Conservation (phyloP, 768 basidiomycete species). For the Russula ochroleuca region DNA sequence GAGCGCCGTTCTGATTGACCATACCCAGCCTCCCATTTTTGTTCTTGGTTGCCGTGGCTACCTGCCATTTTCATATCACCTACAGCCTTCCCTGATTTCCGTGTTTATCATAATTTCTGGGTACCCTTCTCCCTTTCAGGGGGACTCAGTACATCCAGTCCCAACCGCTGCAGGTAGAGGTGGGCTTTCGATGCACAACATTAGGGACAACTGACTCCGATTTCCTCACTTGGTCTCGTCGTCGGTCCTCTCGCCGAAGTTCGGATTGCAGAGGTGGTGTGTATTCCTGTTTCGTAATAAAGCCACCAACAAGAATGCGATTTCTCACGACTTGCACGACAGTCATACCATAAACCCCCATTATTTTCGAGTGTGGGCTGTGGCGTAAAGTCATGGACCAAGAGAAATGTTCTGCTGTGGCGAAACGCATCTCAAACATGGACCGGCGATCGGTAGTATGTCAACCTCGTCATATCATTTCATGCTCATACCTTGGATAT, state of each 20-base stretch:
- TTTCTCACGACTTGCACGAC: neutral
- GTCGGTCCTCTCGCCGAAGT: conserved; percentile 62
- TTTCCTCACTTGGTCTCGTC: conserved; percentile 65
- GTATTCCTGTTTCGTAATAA: too few species aligned
- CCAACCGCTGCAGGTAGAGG: conserved; percentile 64
- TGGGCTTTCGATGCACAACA: conserved; percentile 58
- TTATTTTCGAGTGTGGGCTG: conserved; percentile 47
- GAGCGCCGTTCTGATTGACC: conserved; percentile 39
- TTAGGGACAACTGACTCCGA: conserved; percentile 58
- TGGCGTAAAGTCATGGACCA: conserved; percentile 40
- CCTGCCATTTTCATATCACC: neutral
- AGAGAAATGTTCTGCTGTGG: conserved; percentile 41
- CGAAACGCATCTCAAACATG: conserved; percentile 45
- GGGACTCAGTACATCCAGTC: conserved; percentile 68
- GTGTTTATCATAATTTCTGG: too few species aligned
- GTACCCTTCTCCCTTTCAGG: conserved; percentile 45
- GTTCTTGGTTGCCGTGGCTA: conserved; percentile 55
- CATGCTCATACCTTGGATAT: conserved; percentile 31
- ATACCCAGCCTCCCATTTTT: conserved; percentile 47
- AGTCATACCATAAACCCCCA: conserved; percentile 30
- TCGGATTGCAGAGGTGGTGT: conserved; percentile 71
- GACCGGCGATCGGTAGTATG: conserved; percentile 44
- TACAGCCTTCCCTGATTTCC: neutral
- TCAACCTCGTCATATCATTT: conserved; percentile 15
- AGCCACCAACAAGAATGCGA: conserved; percentile 49